Base-by-base conservation (phyloP, 805 yeast species). In the Pichia ethanolica region DNA sequence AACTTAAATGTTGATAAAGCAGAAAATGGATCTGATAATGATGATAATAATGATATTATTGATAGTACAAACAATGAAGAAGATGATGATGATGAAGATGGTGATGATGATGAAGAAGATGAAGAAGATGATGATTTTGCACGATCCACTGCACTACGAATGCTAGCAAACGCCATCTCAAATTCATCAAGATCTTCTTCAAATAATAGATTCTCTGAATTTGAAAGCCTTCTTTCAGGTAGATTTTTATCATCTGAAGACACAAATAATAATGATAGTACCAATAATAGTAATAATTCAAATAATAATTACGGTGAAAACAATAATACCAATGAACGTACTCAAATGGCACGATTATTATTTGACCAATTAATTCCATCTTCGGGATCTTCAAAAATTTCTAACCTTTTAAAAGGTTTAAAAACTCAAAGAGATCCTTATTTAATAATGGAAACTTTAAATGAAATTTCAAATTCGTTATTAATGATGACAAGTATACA, bases 401-500 rank as follows among this genome's bases (percentile, higher is more conserved):
- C 60, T 2, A 57, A 48, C 5, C 58, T 77, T 33, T 60, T 75
- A 3, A 59, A 64, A 12, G 71, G 69, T 37, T 59, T 78, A 36
- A 62, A 62, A 35, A 71, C 68, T 42, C 67, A 74, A 12, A 81
- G 75, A 1, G 86, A 83, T 58, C 74, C 88, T 0, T 84, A 71
- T 57, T 53, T 82, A 20, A 72, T 85, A 1, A 62, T 82, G 58
- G 90, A 84, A 58, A 76, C 82, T 3, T 65, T 86, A 46, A 81
- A 76, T 54, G 87, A 84, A 59, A 63, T 86, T 25, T 76, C 84
- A 28, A 86, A 81, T 53, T 66, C 78, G 44, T 59, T 86, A 9
- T 67, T 86, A 46, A 82, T 86, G 89, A 78, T 82, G 79, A 61
- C 58, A 38, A 81, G 82, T 50, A 59, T 81, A 20, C 65, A 79